Evolutionary conservation across 768 basidiomycete species (phyloP).

Genomic region (Amanita phalloides): DNA sequence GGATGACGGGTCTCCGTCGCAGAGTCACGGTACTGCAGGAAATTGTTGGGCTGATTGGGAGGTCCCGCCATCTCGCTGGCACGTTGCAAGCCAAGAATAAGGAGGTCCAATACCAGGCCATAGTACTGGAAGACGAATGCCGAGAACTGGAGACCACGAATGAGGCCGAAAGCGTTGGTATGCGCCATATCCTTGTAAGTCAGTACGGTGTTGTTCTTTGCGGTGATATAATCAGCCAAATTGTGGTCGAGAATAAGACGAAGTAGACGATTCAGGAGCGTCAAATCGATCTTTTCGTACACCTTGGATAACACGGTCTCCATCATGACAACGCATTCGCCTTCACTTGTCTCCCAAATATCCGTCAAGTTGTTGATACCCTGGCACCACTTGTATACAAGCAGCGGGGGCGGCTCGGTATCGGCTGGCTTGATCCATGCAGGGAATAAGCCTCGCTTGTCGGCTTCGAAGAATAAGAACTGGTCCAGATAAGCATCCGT

Average conservation of each 20-base stretch:
- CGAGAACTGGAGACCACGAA: slow-evolving; percentile 96
- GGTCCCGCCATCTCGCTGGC: slow-evolving; percentile 99
- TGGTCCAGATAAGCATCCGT: slow-evolving; percentile 98
- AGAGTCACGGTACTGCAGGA: slow-evolving; percentile 93
- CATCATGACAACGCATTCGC: slow-evolving; percentile 98
- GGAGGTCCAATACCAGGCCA: slow-evolving; percentile 87
- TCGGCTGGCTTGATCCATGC: slow-evolving; percentile 99
- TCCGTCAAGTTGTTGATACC: slow-evolving; percentile 98
- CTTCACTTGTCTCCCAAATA: slow-evolving; percentile 96
- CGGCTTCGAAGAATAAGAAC: slow-evolving; percentile 97
- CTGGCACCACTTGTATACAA: slow-evolving; percentile 99
- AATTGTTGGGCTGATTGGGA: slow-evolving; percentile 95
- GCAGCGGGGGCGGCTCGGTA: slow-evolving; percentile 90
- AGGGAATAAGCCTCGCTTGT: slow-evolving; percentile 96
- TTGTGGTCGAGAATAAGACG: slow-evolving; percentile 98
- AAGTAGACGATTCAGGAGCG: slow-evolving; percentile 87
- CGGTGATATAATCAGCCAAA: slow-evolving; percentile 96
- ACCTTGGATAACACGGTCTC: slow-evolving; percentile 97
- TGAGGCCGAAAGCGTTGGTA: slow-evolving; percentile 93
- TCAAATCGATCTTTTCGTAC: slow-evolving; percentile 98
- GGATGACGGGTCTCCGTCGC: slow-evolving; percentile 94
- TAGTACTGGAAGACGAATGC: slow-evolving; percentile 99
- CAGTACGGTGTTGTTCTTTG: slow-evolving; percentile 84
- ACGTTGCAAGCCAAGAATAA: slow-evolving; percentile 94
- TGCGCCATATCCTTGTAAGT: slow-evolving; percentile 74